Percentiles rank a stretch among this genome's conserved stretches.
phyloP scores from a whole-genome alignment of 176 grass and related monocot genomes.

The Aegilops umbellulata region DNA sequence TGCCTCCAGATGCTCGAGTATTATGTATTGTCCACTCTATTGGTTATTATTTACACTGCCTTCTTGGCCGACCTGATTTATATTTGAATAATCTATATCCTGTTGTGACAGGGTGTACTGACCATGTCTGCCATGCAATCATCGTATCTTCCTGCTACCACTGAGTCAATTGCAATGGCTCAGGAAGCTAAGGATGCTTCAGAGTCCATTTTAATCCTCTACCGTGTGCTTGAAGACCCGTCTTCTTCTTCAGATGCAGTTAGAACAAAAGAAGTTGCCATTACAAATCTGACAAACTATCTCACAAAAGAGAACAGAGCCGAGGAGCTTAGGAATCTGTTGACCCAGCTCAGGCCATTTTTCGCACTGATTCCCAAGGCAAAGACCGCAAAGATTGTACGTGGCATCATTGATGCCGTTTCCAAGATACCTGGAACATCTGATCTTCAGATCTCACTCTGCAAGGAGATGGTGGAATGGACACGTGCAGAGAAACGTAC shows the following conservation, averaged over 20 bases:
- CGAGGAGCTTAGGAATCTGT: conserved; percentile 66
- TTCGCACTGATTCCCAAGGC: conserved; percentile 83
- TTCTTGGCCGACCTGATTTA: not conserved
- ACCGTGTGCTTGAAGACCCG: conserved; percentile 57
- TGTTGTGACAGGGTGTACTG: not conserved
- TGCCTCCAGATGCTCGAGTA: not conserved
- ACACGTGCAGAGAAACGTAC: conserved; percentile 79
- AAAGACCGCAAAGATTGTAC: conserved; percentile 88
- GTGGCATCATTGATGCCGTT: conserved; percentile 73
- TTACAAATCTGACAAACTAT: conserved; percentile 65
- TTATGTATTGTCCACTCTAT: not conserved
- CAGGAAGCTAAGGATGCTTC: conserved; percentile 61
- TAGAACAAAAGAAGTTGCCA: conserved; percentile 71
- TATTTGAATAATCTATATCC: not conserved
- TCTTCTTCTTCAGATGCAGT: conserved; percentile 66
- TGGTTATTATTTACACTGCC: not conserved
- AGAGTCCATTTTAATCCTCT: conserved; percentile 76
- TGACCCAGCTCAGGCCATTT: conserved; percentile 76
- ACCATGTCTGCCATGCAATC: conserved; percentile 34
- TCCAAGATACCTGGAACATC: conserved; percentile 78
- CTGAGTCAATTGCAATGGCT: conserved; percentile 62
- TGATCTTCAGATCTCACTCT: conserved; percentile 78
- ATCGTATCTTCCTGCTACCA: conserved; percentile 53
- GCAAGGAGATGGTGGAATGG: conserved; percentile 88
- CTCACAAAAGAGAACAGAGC: conserved; percentile 77